These are phyloP conservation scores for Citrus reticulata DNA, from an alignment of 345 rosid species.

Conservation along the genomic window DNA sequence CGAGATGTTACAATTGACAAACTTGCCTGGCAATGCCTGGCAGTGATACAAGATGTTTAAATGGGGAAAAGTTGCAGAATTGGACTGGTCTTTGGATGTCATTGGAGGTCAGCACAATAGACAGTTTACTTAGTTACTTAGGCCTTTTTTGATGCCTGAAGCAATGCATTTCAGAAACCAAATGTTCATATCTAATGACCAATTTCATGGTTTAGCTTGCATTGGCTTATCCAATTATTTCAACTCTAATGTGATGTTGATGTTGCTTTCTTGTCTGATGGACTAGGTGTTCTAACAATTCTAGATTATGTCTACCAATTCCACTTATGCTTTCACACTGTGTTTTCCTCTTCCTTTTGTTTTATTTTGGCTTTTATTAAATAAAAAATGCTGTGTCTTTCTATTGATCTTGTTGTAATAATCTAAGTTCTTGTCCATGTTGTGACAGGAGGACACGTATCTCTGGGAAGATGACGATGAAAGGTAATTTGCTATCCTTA, in stretches of 20 bases:
- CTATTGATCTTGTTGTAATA: conserved; percentile 2
- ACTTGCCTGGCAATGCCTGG: background rate
- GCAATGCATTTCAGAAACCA: background rate
- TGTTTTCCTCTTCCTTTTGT: background rate
- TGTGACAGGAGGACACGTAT: conserved; percentile 81
- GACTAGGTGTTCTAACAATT: background rate
- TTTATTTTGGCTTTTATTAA: background rate
- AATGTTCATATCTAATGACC: background rate
- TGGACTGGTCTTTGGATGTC: background rate
- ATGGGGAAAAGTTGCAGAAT: background rate
- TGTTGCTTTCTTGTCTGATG: background rate
- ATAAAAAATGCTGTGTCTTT: background rate
- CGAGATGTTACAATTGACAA: background rate
- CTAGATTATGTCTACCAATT: background rate
- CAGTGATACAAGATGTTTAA: background rate
- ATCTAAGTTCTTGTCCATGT: background rate
- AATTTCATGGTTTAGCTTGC: background rate
- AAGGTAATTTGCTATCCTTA: conserved; percentile 35
- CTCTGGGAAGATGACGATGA: conserved; percentile 97
- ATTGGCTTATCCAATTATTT: background rate
- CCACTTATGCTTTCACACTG: background rate
- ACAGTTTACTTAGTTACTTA: background rate
- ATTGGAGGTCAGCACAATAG: background rate
- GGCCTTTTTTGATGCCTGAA: background rate
- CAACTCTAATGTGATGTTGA: background rate